These are phyloP conservation scores for Dioscorea alata DNA, from an alignment of 106 monocot species.

Conservation along the genomic window DNA sequence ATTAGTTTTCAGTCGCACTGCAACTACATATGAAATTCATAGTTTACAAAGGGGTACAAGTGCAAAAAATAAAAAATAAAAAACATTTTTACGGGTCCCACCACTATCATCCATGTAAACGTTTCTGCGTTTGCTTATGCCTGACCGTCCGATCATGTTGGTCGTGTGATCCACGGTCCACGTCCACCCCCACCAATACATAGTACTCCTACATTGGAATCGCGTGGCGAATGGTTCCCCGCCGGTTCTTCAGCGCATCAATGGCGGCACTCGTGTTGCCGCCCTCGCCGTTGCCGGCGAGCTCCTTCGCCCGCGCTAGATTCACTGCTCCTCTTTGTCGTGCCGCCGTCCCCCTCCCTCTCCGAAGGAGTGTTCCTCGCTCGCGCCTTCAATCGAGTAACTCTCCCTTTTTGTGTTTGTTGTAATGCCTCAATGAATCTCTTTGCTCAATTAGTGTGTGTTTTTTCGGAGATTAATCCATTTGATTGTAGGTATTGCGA, in stretches of 20 bases:
- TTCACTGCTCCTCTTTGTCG: not conserved
- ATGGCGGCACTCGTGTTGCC: constrained; percentile 9
- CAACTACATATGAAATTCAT: too few species aligned
- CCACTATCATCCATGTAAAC: too few species aligned
- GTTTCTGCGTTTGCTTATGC: too few species aligned
- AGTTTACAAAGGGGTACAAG: too few species aligned
- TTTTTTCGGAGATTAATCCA: not conserved
- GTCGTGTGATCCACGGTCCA: too few species aligned
- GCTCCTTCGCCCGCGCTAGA: not conserved
- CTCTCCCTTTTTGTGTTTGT: not conserved
- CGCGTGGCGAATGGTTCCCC: too few species aligned
- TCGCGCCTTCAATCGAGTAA: constrained; percentile 22
- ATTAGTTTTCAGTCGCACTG: too few species aligned
- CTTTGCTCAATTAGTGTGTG: not conserved
- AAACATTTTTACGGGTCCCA: too few species aligned
- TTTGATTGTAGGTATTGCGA: constrained; percentile 17
- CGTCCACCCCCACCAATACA: too few species aligned
- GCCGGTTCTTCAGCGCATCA: not conserved
- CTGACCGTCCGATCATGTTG: too few species aligned
- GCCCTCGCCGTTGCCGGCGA: not conserved
- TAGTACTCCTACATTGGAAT: too few species aligned
- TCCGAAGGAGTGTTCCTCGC: not conserved
- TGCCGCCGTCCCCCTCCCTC: not conserved
- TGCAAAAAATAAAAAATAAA: too few species aligned
- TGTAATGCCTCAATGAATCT: constrained; percentile 4